phyloP scores from a whole-genome alignment of 2,329 filamentous ascomycete genomes.

The Fusarium dlaminii region DNA sequence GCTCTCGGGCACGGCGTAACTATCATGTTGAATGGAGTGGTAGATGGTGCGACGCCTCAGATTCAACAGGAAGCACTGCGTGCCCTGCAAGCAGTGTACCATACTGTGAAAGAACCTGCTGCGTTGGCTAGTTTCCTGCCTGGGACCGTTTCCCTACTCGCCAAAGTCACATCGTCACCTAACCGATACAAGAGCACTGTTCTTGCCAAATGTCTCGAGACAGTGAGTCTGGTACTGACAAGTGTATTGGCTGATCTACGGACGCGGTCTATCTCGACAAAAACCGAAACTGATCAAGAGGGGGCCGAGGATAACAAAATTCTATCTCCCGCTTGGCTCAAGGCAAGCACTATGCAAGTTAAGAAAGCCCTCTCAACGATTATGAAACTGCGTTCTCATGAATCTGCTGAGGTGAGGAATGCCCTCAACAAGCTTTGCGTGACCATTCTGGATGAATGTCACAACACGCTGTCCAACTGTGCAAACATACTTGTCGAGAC shows the following conservation, averaged over 20 bases:
- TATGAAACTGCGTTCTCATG: slow-evolving; percentile 77
- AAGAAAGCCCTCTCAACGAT: slow-evolving; percentile 84
- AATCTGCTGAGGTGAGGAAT: slow-evolving; percentile 72
- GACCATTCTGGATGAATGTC: slow-evolving; percentile 80
- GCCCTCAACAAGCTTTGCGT: slow-evolving; percentile 78
- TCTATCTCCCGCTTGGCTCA: slow-evolving; percentile 72
- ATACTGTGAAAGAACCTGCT: slow-evolving; percentile 74
- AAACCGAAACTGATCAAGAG: slow-evolving; percentile 41
- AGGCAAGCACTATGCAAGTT: slow-evolving; percentile 81
- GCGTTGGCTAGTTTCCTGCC: slow-evolving; percentile 87
- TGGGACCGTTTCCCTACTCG: slow-evolving; percentile 83
- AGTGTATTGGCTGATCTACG: slow-evolving; percentile 68
- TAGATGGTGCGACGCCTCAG: slow-evolving; percentile 69
- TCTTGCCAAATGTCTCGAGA: slow-evolving; percentile 68
- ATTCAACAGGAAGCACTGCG: slow-evolving; percentile 76
- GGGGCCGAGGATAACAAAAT: slow-evolving; percentile 47
- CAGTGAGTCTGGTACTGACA: slow-evolving; percentile 64
- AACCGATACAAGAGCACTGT: slow-evolving; percentile 66
- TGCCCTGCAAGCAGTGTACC: slow-evolving; percentile 70
- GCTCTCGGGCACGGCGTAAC: slow-evolving; percentile 85
- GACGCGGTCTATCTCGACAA: slow-evolving; percentile 57
- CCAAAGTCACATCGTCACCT: slow-evolving; percentile 77
- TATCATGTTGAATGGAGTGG: slow-evolving; percentile 78
- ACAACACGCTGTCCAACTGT: slow-evolving; percentile 75
- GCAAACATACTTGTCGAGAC: slow-evolving; percentile 81